Evolutionary conservation across 1,284 basidiomycete genomes (phyloP).

Genomic region (Moesziomyces sp.): DNA sequence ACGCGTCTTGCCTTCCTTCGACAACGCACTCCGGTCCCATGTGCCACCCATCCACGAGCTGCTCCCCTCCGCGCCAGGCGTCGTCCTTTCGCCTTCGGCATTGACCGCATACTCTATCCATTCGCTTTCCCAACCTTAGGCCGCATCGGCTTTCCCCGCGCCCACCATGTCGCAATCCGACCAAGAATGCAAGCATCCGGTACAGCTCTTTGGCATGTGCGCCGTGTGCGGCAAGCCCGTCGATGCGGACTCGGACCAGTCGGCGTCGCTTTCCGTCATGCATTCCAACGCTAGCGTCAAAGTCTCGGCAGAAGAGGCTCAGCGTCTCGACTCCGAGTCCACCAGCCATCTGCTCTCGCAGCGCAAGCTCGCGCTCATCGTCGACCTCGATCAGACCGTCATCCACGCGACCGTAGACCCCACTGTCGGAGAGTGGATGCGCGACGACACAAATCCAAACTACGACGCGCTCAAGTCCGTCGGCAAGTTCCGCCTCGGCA

Average conservation of each 20-base stretch:
- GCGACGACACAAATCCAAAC: constrained; percentile 85
- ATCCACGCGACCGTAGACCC: constrained; percentile 99
- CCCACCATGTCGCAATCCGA: constrained; percentile 17
- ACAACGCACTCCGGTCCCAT: background rate
- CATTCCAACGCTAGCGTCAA: constrained; percentile 62
- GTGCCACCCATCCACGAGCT: background rate
- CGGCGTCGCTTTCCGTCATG: constrained; percentile 55
- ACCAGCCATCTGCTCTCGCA: constrained; percentile 80
- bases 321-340: constrained; percentile 84
- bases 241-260: constrained; percentile 72
- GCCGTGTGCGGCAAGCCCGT: constrained; percentile 93
- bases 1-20: background rate
- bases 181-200: constrained; percentile 82
- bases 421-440: constrained; percentile 96
- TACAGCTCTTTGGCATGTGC: constrained; percentile 90
- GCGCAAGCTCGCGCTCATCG: constrained; percentile 89
- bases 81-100: background rate
- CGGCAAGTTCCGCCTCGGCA: constrained; percentile 81
- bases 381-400: constrained; percentile 98
- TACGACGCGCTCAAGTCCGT: constrained; percentile 89
- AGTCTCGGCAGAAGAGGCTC: constrained; percentile 75
- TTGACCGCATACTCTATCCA: background rate
- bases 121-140: too few species aligned
- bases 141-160: too few species aligned
- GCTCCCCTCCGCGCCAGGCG: too few species aligned